Evolutionary conservation across 495 filamentous ascomycete genomes (phyloP), one percentile per base, ranked within the genome.

Genomic region (Trichoderma parareesei): DNA sequence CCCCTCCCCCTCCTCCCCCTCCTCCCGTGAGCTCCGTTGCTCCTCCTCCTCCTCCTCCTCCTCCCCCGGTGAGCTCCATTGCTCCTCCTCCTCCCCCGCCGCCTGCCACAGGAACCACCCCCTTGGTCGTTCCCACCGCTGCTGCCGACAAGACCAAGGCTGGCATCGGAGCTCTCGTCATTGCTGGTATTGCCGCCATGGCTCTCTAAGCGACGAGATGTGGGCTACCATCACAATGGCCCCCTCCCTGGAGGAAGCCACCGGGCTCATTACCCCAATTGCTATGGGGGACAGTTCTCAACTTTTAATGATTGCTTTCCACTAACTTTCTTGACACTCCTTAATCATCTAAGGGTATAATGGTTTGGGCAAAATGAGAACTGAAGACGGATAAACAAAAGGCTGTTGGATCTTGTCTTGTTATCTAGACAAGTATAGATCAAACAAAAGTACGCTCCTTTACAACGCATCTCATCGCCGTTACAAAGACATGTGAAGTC

Each of bases 121-220:
- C 71, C 11, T 59, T 67, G 1, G 33, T 63, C 10, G 63, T 75
- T 20, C 69, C 71, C 43, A 73, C 71, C 9, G 73, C 65, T 6
- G 75, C 69, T 41, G 75, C 72, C 46, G 68, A 65, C 61, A 73
- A 71, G 66, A 38, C 67, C 11, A 69, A 69, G 11, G 67, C 74
- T 43, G 65, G 67, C 41, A 46, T 73, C 38, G 73, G 73, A 33
- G 71, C 70, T 60, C 61, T 76, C 57, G 68, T 75, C 61, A 67
- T 69, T 38, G 73, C 63, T 66, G 75, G 68, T 62, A 60, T 75
- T 37, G 73, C 70, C 46, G 74, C 67, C 38, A 38, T 75, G 40
- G 67, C 61, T 35, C 49, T 61, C 33, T 63, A 63, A 63, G 18
- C 37, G 53, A 11, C 16, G 38, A 61, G 13, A 27, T 27, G 27